Conservation (phyloP, 2,329 filamentous ascomycete genomes). For the Epicoccum sorghinum region DNA sequence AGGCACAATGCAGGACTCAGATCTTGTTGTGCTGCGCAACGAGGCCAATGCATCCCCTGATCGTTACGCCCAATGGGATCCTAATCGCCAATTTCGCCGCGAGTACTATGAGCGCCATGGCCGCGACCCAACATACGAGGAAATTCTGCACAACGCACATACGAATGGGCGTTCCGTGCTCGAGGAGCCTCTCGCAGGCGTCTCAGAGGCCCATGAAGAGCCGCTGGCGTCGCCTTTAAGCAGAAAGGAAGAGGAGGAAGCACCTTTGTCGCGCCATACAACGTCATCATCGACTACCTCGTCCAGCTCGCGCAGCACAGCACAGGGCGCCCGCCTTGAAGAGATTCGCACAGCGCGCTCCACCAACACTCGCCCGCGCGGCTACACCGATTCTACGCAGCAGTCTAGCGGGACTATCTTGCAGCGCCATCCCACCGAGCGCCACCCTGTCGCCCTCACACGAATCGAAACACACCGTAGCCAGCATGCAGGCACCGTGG, state of each 20-base stretch:
- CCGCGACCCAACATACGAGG: constrained; percentile 24
- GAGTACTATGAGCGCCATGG: constrained; percentile 32
- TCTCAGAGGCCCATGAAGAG: not conserved
- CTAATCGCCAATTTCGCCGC: constrained; percentile 31
- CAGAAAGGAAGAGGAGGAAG: constrained; percentile 26
- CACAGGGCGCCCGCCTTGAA: constrained; percentile 30
- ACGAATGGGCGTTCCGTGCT: constrained; percentile 13
- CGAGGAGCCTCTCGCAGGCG: not conserved
- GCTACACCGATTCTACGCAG: constrained; percentile 28
- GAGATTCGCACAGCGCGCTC: constrained; percentile 38
- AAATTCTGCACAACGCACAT: constrained; percentile 9
- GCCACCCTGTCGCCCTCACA: constrained; percentile 71
- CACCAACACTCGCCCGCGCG: constrained; percentile 21
- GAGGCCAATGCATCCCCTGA: constrained; percentile 37
- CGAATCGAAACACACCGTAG: constrained; percentile 74
- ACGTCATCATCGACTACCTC: constrained; percentile 31
- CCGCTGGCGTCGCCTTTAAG: constrained; percentile 12
- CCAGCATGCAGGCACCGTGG: constrained; percentile 75
- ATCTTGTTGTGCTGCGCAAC: constrained; percentile 36
- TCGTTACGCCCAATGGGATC: constrained; percentile 39
- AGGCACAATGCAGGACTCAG: constrained; percentile 38
- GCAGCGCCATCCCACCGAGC: constrained; percentile 56
- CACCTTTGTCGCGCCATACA: constrained; percentile 31
- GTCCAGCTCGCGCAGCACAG: constrained; percentile 17
- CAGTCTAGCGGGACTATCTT: constrained; percentile 28